Base-by-base conservation (phyloP, 495 filamentous ascomycete species). In the Aspergillus ostianus region DNA sequence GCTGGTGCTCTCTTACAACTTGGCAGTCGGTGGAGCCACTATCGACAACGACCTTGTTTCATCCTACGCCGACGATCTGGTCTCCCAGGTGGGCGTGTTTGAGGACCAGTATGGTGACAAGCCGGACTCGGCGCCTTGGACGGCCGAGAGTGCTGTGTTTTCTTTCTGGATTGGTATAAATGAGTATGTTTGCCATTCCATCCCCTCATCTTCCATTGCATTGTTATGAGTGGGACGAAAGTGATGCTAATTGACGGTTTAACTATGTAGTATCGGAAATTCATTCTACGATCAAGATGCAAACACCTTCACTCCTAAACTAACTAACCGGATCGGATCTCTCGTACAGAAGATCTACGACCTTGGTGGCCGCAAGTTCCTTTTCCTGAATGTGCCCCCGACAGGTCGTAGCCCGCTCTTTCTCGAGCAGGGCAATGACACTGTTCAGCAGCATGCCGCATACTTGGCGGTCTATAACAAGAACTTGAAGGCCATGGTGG, bases 161-260 rank as follows among this genome's bases (percentile, higher is more conserved):
- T 82, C 82, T 3, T 74, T 90, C 47, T 94, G 86, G 81, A 87
- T 92, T 54, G 90, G 90, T 36, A 86, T 94, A 61, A 94, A 94
- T 60, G 90, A 94, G 75, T 76, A 70, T 32, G 46, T 53, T 26
- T 54, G n/a, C 23, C 12, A 8, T 8, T 21, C n/a, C 46, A 15
- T 18, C 32, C 41, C 13, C 9, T 48, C 21, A 2, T 29, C n/a
- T 26, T 4, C 3, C 5, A 45, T 52, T 12, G 27, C 8, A 7
- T 18, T 4, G 23, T 10, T 36, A 18, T 45, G n/a, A n/a, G 21
- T 26, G 23, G 9, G 5, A 32, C n/a, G n/a, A n/a, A n/a, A n/a
- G 18, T 19, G 10, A 36, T 55, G n/a, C 41, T 63, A 50, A 64
- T 3, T 32, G 10, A 7, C 23, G 46, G 13, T 49, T 20, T 19